Percentiles rank a stretch among this genome's conserved stretches.
These are phyloP conservation scores for Thielaviopsis ethacetica DNA, from an alignment of 2,329 filamentous ascomycete species.

Conservation along the genomic window DNA sequence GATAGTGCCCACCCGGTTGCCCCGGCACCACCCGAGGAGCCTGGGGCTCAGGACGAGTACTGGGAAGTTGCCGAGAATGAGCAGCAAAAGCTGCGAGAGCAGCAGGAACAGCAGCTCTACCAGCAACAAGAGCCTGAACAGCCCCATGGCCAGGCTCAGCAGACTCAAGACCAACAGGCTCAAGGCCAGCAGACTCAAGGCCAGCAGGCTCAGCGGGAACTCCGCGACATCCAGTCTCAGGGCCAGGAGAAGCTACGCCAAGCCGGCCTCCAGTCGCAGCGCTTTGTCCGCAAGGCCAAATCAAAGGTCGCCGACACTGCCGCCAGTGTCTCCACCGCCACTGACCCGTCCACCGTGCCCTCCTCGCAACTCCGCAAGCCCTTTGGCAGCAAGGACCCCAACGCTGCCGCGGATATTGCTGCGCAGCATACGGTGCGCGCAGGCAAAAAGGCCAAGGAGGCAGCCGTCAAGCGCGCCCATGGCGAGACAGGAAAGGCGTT, in stretches of 20 bases:
- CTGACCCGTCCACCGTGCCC: not conserved
- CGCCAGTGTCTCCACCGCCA: not conserved
- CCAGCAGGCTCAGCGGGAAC: not conserved
- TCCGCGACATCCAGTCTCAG: not conserved
- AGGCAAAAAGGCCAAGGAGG: conserved; percentile 37
- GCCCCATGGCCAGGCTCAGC: not conserved
- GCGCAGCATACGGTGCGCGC: conserved; percentile 30
- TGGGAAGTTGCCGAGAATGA: not conserved
- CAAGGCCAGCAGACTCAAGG: not conserved
- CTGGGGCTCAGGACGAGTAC: not conserved
- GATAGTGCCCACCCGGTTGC: conserved; percentile 1
- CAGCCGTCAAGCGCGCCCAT: conserved; percentile 54
- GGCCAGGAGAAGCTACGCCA: not conserved
- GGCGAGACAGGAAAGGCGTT: conserved; percentile 59
- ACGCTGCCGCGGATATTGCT: conserved; percentile 16
- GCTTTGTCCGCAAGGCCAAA: not conserved
- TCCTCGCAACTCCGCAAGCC: not conserved
- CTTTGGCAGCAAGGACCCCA: not conserved
- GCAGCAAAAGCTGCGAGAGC: not conserved
- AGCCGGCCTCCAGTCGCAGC: not conserved
- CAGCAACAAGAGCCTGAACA: not conserved
- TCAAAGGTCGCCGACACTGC: not conserved
- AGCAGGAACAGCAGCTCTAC: no score
- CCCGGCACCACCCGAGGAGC: not conserved
- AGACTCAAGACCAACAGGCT: not conserved